Evolutionary conservation across 768 basidiomycete species (phyloP), one percentile per base, ranked within the genome.

Genomic region (Phaffia tasmanica): DNA sequence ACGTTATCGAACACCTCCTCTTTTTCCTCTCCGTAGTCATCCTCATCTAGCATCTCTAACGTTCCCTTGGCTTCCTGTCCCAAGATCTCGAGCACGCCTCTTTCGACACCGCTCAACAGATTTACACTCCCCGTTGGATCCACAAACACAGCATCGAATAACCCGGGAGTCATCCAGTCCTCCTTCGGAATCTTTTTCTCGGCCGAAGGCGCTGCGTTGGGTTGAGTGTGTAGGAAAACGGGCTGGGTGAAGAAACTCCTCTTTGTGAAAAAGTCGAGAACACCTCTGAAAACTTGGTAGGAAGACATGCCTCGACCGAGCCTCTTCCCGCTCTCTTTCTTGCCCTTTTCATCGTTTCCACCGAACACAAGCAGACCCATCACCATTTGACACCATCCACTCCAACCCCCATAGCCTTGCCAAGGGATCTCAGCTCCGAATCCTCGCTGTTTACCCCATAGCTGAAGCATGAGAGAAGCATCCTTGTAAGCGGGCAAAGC

Each of bases 371-470:
- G 89, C 73, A 73, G 77, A 30, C 71, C 75, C 27, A 73, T 69
- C 1, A 74, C 57, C 73, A 74, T 73, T 62, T 58, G 72, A 84
- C 86, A 72, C 86, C 92, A 19, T 88, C 88, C 72, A 19, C 81
- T 75, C 15, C 85, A 73, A 35, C 81, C 80, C 2, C 83, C 81
- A 19, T 67, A 70, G 23, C 72, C 73, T 23, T 69, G 70, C 65
- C 51, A 57, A 29, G 55, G 64, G 8, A 75, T 65, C 5, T 63
- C 62, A 1, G 59, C 42, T n/a, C 70, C 72, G 70, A 86, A 91
- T 0, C 90, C 90, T 51, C 92, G 81, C 71, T 92, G 87, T 59
- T 85, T 84, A 1, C 88, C 89, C 95, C 95, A 99, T 19, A 93
- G 82, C 14, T 89, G 83, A 19, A 97, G 82, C 0, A 97, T 79